These are phyloP conservation scores for Fragilariopsis cylindrus DNA, from an alignment of 108 stramenopile species.

Conservation along the genomic window DNA sequence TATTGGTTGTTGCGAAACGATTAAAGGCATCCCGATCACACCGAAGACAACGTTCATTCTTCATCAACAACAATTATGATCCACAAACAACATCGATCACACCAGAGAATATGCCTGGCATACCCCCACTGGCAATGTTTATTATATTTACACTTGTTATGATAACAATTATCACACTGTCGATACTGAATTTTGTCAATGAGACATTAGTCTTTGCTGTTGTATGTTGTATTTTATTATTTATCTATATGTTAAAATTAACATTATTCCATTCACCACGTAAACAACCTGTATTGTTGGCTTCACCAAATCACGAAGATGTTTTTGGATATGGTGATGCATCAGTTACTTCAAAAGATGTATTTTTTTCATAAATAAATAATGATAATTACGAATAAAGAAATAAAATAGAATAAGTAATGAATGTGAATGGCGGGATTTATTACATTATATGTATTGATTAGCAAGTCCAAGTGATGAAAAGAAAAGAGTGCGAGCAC, in stretches of 20 bases:
- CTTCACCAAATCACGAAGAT: slow-evolving; percentile 37
- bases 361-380: too few species aligned
- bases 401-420: too few species aligned
- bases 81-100: not conserved
- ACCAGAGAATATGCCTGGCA: slow-evolving; percentile 40
- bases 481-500: too few species aligned
- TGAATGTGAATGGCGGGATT: too few species aligned
- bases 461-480: too few species aligned
- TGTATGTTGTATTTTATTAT: slow-evolving; percentile 78
- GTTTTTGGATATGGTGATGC: not conserved
- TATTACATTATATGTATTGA: too few species aligned
- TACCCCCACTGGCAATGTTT: slow-evolving; percentile 77
- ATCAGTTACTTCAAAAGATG: too few species aligned
- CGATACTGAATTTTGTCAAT: slow-evolving; percentile 78
- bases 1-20: slow-evolving; percentile 82
- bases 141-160: slow-evolving; percentile 66
- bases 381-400: too few species aligned
- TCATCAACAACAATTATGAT: slow-evolving; percentile 31
- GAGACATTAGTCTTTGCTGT: slow-evolving; percentile 87
- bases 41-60: slow-evolving; percentile 13
- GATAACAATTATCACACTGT: slow-evolving; percentile 61
- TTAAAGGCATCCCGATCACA: slow-evolving; percentile 50
- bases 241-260: slow-evolving; percentile 89
- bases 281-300: slow-evolving; percentile 49
- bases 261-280: slow-evolving; percentile 68